Percentiles rank a stretch among this genome's conserved stretches.
Evolutionary conservation across 257 asterid species (phyloP).

Genomic region (Mentha longifolia): DNA sequence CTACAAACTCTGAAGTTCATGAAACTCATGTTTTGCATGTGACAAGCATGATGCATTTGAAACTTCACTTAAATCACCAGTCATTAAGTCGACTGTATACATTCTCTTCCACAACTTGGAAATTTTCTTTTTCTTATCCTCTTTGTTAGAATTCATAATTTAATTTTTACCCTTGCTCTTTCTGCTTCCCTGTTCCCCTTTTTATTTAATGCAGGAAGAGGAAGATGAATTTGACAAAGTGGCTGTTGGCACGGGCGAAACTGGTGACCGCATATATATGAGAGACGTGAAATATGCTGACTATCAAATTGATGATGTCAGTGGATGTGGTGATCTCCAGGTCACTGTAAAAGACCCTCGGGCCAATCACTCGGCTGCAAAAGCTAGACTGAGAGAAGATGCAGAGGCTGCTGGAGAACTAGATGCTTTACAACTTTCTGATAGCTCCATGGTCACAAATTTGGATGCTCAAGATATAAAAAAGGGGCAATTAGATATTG

Average conservation of each 20-base stretch:
- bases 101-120: background rate
- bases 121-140: slow-evolving; percentile 1
- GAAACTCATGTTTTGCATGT: background rate
- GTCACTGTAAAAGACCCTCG: slow-evolving; percentile 65
- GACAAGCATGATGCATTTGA: slow-evolving; percentile 2
- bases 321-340: slow-evolving; percentile 46
- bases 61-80: background rate
- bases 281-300: slow-evolving; percentile 50
- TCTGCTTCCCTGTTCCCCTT: background rate
- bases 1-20: slow-evolving; percentile 5
- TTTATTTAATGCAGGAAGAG: slow-evolving; percentile 66
- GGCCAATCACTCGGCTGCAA: slow-evolving; percentile 83
- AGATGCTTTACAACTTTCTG: slow-evolving; percentile 47
- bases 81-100: slow-evolving; percentile 10
- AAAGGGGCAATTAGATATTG: slow-evolving; percentile 29
- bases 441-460: slow-evolving; percentile 30
- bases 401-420: slow-evolving; percentile 66
- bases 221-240: slow-evolving; percentile 87
- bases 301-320: slow-evolving; percentile 43
- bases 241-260: slow-evolving; percentile 59
- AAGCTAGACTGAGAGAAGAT: slow-evolving; percentile 76
- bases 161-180: background rate
- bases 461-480: slow-evolving; percentile 25
- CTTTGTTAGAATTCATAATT: background rate
- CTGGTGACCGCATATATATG: slow-evolving; percentile 57